Evolutionary conservation across 805 yeast species (phyloP).

Genomic region (Starmerella potacharoeniae): DNA sequence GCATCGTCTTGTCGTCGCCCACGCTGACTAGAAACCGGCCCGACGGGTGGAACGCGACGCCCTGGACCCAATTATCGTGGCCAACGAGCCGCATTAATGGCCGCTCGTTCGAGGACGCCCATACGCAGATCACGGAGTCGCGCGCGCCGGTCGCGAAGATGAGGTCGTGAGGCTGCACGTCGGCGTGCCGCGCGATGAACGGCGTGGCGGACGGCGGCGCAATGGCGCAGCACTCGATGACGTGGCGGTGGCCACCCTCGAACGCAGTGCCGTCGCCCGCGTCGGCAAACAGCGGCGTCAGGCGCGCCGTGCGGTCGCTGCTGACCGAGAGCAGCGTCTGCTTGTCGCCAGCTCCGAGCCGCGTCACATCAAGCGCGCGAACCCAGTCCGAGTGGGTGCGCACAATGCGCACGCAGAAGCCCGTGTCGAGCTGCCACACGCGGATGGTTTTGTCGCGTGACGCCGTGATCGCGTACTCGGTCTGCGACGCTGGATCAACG

Average conservation of each 20-base stretch:
- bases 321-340: constrained; percentile 16
- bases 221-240: constrained; percentile 60
- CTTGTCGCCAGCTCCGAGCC: not conserved
- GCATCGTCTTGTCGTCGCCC: constrained; percentile 67
- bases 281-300: constrained; percentile 5
- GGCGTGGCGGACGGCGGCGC: constrained; percentile 44
- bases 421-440: constrained; percentile 58
- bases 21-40: constrained; percentile 60
- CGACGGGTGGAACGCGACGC: constrained; percentile 59
- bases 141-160: constrained; percentile 63
- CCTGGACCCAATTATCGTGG: constrained; percentile 80
- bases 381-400: constrained; percentile 88
- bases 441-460: constrained; percentile 87
- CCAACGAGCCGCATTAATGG: constrained; percentile 50
- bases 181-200: constrained; percentile 38
- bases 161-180: constrained; percentile 22
- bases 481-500: constrained; percentile 26
- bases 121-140: constrained; percentile 60
- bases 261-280: constrained; percentile 35
- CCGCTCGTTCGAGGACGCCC: constrained; percentile 47
- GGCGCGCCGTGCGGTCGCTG: constrained; percentile 16
- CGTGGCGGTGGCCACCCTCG: constrained; percentile 71
- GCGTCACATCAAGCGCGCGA: constrained; percentile 40
- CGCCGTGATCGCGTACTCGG: constrained; percentile 47
- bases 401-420: constrained; percentile 55